Evolutionary conservation across 345 rosid species (phyloP).

Genomic region (Eucalyptus curtisii): DNA sequence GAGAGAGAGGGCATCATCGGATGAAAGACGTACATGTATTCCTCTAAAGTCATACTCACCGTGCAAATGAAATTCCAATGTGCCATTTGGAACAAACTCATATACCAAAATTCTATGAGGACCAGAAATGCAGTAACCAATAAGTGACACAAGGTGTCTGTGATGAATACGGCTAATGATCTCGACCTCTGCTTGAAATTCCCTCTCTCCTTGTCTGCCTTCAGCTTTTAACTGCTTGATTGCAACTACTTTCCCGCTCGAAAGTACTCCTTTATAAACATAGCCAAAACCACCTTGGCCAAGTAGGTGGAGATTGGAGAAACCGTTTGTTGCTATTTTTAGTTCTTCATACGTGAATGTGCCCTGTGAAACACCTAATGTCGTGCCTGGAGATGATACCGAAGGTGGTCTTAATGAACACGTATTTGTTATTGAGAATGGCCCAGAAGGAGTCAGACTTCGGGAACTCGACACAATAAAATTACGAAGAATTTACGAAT

Average conservation of each 20-base stretch:
- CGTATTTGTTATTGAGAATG: neutral
- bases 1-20: neutral
- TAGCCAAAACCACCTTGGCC: conserved; percentile 82
- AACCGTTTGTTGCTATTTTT: conserved; percentile 34
- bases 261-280: conserved; percentile 54
- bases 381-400: conserved; percentile 19
- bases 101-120: conserved; percentile 50
- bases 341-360: conserved; percentile 39
- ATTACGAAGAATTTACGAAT: neutral
- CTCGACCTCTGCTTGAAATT: conserved; percentile 53
- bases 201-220: conserved; percentile 53
- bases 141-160: conserved; percentile 47
- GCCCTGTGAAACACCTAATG: conserved; percentile 27
- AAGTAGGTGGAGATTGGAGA: conserved; percentile 30
- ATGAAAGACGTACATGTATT: neutral
- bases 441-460: too few species aligned
- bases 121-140: conserved; percentile 50
- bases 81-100: conserved; percentile 56
- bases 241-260: conserved; percentile 41
- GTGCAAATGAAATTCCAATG: conserved; percentile 50
- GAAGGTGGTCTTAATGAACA: neutral
- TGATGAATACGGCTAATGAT: conserved; percentile 51
- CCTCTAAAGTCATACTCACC: neutral
- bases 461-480: neutral
- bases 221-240: conserved; percentile 47